Evolutionary conservation across 805 yeast genomes (phyloP).

Genomic region (Saccharomycopsis sp.): DNA sequence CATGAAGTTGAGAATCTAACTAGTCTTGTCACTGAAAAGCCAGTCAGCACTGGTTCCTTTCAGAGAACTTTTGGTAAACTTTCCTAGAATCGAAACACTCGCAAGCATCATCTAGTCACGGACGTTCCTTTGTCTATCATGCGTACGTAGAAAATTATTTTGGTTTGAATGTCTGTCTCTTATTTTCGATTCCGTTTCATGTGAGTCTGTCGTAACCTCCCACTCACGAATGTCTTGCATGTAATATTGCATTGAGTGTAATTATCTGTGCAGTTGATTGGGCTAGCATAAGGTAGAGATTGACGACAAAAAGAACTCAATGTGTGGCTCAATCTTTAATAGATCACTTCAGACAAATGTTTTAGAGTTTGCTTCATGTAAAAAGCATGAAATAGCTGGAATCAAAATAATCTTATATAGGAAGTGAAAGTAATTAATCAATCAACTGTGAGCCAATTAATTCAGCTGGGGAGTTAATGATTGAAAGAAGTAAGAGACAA

Average conservation of each 20-base stretch:
- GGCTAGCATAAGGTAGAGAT: not conserved
- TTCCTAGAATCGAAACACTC: not conserved
- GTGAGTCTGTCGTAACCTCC: not conserved
- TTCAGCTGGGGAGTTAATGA: not conserved
- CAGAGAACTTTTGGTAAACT: not conserved
- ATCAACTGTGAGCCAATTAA: not conserved
- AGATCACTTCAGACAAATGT: not conserved
- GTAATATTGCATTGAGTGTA: not conserved
- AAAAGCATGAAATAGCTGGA: not conserved
- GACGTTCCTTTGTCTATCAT: not conserved
- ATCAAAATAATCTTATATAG: not conserved
- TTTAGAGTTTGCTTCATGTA: not conserved
- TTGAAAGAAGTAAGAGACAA: not conserved
- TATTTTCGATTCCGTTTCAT: not conserved
- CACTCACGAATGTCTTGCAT: not conserved
- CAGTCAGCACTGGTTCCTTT: not conserved
- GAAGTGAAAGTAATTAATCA: not conserved
- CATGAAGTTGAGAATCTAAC: not conserved
- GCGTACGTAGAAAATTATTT: not conserved
- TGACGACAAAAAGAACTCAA: too few species aligned
- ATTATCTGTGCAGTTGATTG: not conserved
- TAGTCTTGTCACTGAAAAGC: not conserved
- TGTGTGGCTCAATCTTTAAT: not conserved
- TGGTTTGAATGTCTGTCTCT: not conserved
- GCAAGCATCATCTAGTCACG: not conserved